Base-by-base conservation (phyloP, 2,329 filamentous ascomycete species). In the Beauveria sp. region DNA sequence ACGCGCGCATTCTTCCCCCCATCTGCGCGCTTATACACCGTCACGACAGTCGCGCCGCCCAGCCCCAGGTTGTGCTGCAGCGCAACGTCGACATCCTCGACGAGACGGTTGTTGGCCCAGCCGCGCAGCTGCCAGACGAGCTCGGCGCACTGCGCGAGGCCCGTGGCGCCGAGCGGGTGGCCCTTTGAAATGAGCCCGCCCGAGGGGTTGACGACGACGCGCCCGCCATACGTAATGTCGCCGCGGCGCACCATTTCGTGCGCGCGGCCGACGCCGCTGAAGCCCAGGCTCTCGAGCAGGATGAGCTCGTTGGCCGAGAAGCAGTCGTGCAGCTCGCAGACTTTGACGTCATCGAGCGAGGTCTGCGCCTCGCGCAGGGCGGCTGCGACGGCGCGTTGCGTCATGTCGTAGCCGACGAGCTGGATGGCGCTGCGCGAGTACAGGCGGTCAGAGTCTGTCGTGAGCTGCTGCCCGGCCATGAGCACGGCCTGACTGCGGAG, bases 391-490 rank as follows among this genome's bases (percentile, higher is more conserved):
- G 69, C 70, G n/a, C 64, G 53, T 34, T 61, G 62, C 12, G 68
- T 67, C 70, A 72, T 72, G 48, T 67, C 67, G 53, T 65, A 70
- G 16, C 69, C 70, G 18, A 72, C 64, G 8, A 72, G 67, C 56
- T 71, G 64, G 26, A 72, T 72, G 10, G 67, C 61, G 34, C 65
- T 67, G 49, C 61, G 14, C 9, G 87, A 91, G 82, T 93, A 98
- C 18, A 97, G 82, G 42, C 80, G 80, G 0, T 90, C 88, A 2
- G 85, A 84, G 75, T 98, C 95, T 2, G 93, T 96, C 16, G 90
- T 86, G 34, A 98, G 78, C 65, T 85, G 84, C 75, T 97, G 93
- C n/a, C 93, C 95, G 0, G 93, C 93, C 65, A 98, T 91, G 61
- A 91, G 81, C 64, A 98, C 79, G 18, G 95, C 93, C 69, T 93